Base-by-base conservation (phyloP, 768 basidiomycete genomes). In the Lactarius deliciosus region DNA sequence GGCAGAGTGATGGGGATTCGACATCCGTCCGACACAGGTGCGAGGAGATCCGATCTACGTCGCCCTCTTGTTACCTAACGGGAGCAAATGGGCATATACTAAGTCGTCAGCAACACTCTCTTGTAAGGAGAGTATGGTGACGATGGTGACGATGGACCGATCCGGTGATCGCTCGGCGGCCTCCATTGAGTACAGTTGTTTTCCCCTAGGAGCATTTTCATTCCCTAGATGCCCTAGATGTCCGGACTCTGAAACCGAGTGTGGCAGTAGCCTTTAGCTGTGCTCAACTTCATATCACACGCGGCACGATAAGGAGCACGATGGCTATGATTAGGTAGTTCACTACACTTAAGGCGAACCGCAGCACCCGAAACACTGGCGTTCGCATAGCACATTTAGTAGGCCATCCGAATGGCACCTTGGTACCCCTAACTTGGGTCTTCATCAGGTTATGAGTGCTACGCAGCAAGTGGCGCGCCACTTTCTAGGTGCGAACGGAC, bases 191-290 rank as follows among this genome's bases (percentile, higher is more conserved):
- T 40, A 11, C 16, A 41, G 15, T 41, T 18, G 41, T 41, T 41
- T 15, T 16, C 11, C 11, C 47, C 22, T 13, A 1, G 4, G 5
- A 13, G 13, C 13, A 15, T 25, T 22, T 1, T 53, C n/a, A 10
- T 47, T 47, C n/a, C 45, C 45, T 47, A 22, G 55, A 47, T 25
- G 25, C 45, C 45, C 45, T 47, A 22, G 55, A 47, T 25, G 25
- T 20, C 25, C 9, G 18, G 36, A 16, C 40, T 66, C 9, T 30
- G 65, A 57, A 66, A 34, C 60, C 60, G 18, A 61, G 41, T 53
- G 38, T 25, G 43, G n/a, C 20, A 61, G 60, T 50, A 25, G 36
- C 60, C 60, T 61, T 41, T 66, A 54, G 47, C 38, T 36, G 57
- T 47, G 45, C 5, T 22, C 40, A 34, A 41, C 50, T 28, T 30